Conservation (phyloP, 805 yeast species). For the Deakozyma indianensis region DNA sequence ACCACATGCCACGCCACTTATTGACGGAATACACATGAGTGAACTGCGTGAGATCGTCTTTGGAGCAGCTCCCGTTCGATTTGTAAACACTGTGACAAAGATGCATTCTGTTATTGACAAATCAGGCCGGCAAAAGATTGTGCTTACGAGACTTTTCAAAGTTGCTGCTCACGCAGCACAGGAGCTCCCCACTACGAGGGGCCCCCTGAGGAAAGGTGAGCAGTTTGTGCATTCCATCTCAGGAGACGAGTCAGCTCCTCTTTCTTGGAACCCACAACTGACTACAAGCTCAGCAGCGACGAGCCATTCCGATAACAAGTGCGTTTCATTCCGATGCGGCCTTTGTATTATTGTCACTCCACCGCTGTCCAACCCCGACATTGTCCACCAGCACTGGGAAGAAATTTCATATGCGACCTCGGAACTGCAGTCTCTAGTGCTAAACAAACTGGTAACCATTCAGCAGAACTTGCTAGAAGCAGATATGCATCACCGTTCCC, state of each 20-base stretch:
- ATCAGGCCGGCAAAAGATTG: slow-evolving; percentile 6
- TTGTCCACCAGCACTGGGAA: slow-evolving; percentile 12
- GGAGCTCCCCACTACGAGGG: background rate
- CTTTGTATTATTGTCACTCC: slow-evolving; percentile 10
- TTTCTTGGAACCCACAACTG: background rate
- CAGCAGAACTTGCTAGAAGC: slow-evolving; percentile 1
- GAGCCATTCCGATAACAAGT: background rate
- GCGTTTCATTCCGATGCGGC: slow-evolving; percentile 7
- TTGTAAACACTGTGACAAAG: slow-evolving; percentile 10
- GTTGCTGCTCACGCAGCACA: slow-evolving; percentile 3
- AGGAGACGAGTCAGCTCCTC: background rate
- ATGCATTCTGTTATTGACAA: slow-evolving; percentile 11
- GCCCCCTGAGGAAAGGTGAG: background rate
- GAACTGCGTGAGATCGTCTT: slow-evolving; percentile 12
- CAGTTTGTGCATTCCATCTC: background rate
- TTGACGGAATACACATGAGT: slow-evolving; percentile 5
- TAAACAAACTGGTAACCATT: slow-evolving; percentile 3
- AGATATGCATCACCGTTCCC: background rate
- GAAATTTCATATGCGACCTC: slow-evolving; percentile 13
- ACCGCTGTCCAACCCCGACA: slow-evolving; percentile 6
- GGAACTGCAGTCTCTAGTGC: slow-evolving; percentile 8
- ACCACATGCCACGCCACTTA: slow-evolving; percentile 2
- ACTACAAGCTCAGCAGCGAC: slow-evolving; percentile 2
- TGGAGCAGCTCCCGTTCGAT: slow-evolving; percentile 13
- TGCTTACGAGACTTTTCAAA: slow-evolving; percentile 14